phyloP scores from a whole-genome alignment of 345 rosid species.

The Pugionium cornutum region DNA sequence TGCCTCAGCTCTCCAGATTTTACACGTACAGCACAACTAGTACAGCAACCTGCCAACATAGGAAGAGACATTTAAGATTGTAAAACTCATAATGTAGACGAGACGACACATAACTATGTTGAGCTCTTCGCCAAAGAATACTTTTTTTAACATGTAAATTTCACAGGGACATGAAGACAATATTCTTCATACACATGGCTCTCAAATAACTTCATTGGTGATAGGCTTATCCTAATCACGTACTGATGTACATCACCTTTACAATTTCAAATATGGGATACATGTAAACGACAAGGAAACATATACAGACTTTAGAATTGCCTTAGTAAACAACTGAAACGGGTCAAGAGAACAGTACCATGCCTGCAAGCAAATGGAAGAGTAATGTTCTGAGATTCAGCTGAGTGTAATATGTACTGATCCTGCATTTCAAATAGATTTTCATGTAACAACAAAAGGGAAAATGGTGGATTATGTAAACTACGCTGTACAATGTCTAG shows the following conservation, averaged over 20 bases:
- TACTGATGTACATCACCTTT: conserved; percentile 15
- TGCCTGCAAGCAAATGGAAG: conserved; percentile 99
- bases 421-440: conserved; percentile 59
- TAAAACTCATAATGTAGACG: background rate
- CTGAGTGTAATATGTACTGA: conserved; percentile 91
- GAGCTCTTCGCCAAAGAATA: background rate
- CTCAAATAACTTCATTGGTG: background rate
- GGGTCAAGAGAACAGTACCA: conserved; percentile 56
- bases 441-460: background rate
- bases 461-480: background rate
- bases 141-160: background rate
- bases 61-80: conserved; percentile 4
- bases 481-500: background rate
- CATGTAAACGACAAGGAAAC: conserved; percentile 3
- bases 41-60: conserved; percentile 76
- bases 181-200: conserved; percentile 3
- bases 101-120: background rate
- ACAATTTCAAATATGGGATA: background rate
- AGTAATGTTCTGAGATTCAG: conserved; percentile 72
- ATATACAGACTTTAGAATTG: background rate
- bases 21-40: conserved; percentile 94
- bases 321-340: conserved; percentile 1
- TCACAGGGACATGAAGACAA: background rate
- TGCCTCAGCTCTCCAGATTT: conserved; percentile 84
- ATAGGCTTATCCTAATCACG: conserved; percentile 9